phyloP scores from a whole-genome alignment of 2,329 filamentous ascomycete species.

The Clonostachys sp. region DNA sequence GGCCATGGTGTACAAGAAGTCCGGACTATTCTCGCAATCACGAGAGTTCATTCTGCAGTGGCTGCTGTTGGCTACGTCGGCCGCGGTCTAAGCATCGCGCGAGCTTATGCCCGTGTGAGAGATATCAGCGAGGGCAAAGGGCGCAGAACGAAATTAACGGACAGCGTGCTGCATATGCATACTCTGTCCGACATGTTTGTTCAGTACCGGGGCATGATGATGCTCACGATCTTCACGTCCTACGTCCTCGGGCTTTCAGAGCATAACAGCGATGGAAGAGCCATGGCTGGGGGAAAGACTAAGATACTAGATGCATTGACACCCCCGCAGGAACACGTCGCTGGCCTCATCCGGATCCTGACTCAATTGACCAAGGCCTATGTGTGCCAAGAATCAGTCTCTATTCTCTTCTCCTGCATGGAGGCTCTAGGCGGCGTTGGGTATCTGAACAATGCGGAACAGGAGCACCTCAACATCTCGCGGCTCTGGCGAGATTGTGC shows the following conservation, averaged over 20 bases:
- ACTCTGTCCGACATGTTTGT: conserved; percentile 51
- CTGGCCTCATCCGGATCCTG: conserved; percentile 48
- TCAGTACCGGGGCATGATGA: conserved; percentile 51
- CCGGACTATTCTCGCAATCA: conserved; percentile 63
- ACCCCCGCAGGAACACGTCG: conserved; percentile 21
- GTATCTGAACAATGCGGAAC: conserved; percentile 55
- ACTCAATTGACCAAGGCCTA: conserved; percentile 58
- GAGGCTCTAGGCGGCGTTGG: conserved; percentile 63
- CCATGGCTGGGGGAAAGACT: conserved; percentile 5
- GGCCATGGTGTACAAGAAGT: conserved; percentile 67
- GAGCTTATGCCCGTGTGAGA: conserved; percentile 53
- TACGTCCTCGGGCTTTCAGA: conserved; percentile 52
- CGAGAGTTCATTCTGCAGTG: conserved; percentile 53
- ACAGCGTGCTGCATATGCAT: conserved; percentile 52
- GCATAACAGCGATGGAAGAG: conserved; percentile 19
- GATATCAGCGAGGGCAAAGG: conserved; percentile 40
- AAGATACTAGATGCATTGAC: conserved; percentile 19
- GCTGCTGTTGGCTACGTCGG: conserved; percentile 47
- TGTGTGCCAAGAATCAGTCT: conserved; percentile 43
- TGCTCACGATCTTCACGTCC: conserved; percentile 48
- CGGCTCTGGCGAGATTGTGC: conserved; percentile 60
- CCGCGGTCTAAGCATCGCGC: conserved; percentile 51
- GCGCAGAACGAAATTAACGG: conserved; percentile 38
- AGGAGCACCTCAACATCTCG: conserved; percentile 62
- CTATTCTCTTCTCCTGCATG: conserved; percentile 52